These are phyloP conservation scores for Trypanosoma boissoni DNA, from an alignment of 208 protist species.

Conservation along the genomic window DNA sequence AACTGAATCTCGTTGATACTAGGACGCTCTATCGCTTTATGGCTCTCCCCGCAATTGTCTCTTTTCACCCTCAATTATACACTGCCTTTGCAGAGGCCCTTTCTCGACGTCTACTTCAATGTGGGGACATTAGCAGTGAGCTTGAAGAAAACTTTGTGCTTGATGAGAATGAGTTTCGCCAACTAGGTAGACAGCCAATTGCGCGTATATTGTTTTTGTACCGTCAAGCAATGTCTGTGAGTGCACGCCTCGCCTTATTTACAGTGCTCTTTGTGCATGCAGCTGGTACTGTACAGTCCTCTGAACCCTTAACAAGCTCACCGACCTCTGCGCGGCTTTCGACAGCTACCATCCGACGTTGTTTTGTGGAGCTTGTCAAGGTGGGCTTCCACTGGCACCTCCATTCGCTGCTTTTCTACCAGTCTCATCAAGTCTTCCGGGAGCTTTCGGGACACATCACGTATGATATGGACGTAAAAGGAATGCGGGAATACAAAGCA, in stretches of 20 bases:
- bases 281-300: slow-evolving; percentile 13
- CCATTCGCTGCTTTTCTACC: slow-evolving; percentile 71
- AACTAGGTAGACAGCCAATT: slow-evolving; percentile 48
- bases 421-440: slow-evolving; percentile 48
- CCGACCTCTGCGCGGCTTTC: too few species aligned
- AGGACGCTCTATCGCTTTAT: slow-evolving; percentile 63
- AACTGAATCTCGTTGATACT: slow-evolving; percentile 59
- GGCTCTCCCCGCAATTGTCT: slow-evolving; percentile 49
- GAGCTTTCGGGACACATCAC: slow-evolving; percentile 59
- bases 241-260: slow-evolving; percentile 60
- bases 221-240: slow-evolving; percentile 51
- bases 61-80: slow-evolving; percentile 55
- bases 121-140: slow-evolving; percentile 12
- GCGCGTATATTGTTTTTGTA: slow-evolving; percentile 54
- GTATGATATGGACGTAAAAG: slow-evolving; percentile 57
- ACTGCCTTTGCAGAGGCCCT: slow-evolving; percentile 59
- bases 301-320: not conserved
- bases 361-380: slow-evolving; percentile 45
- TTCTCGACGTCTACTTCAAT: slow-evolving; percentile 50
- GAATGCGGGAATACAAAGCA: slow-evolving; percentile 56
- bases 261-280: slow-evolving; percentile 72
- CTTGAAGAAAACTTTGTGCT: slow-evolving; percentile 16
- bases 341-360: slow-evolving; percentile 15
- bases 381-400: slow-evolving; percentile 82
- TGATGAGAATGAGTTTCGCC: slow-evolving; percentile 30